A percentile compares a stretch with the other conserved stretches of the same genome.
phyloP scores from a whole-genome alignment of 345 rosid species.

The Nephelium lappaceum region DNA sequence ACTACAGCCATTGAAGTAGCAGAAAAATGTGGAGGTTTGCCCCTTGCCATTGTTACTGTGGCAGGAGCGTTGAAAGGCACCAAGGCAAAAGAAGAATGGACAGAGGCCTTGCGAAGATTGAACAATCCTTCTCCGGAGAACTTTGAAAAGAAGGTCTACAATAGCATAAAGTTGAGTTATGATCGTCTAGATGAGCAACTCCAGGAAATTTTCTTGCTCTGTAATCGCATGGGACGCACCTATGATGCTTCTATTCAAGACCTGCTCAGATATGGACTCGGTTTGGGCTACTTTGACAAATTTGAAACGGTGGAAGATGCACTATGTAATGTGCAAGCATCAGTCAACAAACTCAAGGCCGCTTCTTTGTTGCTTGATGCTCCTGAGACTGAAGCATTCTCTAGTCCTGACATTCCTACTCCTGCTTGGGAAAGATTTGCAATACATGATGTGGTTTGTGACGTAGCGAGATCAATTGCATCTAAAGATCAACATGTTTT shows the following conservation, averaged over 20 bases:
- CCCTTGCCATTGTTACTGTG: background rate
- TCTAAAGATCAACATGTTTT: background rate
- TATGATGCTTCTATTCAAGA: background rate
- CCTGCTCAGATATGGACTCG: conserved; percentile 30
- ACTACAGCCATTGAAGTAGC: background rate
- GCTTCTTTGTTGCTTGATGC: conserved; percentile 23
- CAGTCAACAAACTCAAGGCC: conserved; percentile 26
- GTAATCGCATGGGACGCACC: conserved; percentile 2
- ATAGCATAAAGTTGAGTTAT: conserved; percentile 27
- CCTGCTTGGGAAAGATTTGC: background rate
- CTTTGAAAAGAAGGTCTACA: background rate
- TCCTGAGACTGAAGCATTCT: background rate
- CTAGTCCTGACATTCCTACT: background rate
- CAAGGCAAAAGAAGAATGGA: conserved; percentile 10
- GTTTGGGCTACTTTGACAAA: conserved; percentile 25
- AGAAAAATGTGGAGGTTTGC: conserved; percentile 10
- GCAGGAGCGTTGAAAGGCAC: conserved; percentile 16
- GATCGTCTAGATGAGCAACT: conserved; percentile 26
- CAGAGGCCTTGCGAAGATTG: conserved; percentile 15
- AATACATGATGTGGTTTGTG: background rate
- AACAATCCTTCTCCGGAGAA: background rate
- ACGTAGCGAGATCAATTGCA: too few species aligned
- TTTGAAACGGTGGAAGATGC: background rate
- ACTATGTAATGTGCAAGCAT: conserved; percentile 3
- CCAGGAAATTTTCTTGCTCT: conserved; percentile 33